A percentile compares a stretch with the other conserved stretches of the same genome.
Conservation (phyloP, 768 basidiomycete genomes). For the Butyriboletus loyo region DNA sequence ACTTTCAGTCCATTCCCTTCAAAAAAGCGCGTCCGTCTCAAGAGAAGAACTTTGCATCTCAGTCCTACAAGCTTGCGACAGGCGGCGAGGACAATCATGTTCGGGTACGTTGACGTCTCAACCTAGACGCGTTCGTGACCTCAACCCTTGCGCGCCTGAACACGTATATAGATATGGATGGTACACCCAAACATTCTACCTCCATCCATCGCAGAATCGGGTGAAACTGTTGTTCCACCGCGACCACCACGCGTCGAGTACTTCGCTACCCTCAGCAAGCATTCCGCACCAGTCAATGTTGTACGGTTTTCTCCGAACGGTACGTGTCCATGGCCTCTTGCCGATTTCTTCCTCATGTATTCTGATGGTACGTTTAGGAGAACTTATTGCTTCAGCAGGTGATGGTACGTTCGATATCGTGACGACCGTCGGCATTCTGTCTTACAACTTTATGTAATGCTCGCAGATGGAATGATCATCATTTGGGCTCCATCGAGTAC, state of each 20-base stretch:
- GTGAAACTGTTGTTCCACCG: conserved; percentile 32
- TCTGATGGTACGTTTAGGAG: conserved; percentile 49
- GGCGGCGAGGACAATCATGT: conserved; percentile 97
- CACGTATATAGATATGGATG: conserved; percentile 73
- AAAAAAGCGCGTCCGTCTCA: conserved; percentile 74
- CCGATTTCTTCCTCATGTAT: not conserved
- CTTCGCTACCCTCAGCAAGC: conserved; percentile 87
- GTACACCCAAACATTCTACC: conserved; percentile 89
- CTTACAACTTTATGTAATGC: not conserved
- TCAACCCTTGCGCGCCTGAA: conserved; percentile 8
- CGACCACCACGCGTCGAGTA: conserved; percentile 92
- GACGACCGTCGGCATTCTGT: not conserved
- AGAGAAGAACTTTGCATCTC: conserved; percentile 54
- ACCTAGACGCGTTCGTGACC: conserved; percentile 9
- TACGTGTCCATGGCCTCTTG: conserved; percentile 32
- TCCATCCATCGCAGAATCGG: conserved; percentile 45
- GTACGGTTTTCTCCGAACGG: conserved; percentile 96
- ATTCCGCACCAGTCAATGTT: conserved; percentile 94
- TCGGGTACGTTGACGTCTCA: conserved; percentile 58
- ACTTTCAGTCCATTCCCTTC: conserved; percentile 85
- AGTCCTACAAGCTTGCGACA: conserved; percentile 89
- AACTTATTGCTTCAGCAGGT: conserved; percentile 92
- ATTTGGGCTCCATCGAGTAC: conserved; percentile 86
- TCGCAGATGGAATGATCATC: conserved; percentile 91
- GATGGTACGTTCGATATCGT: conserved; percentile 63